These are phyloP conservation scores for Sphagnum contortum DNA, from an alignment of 225 moss, liverwort and hornwort species.

Conservation along the genomic window DNA sequence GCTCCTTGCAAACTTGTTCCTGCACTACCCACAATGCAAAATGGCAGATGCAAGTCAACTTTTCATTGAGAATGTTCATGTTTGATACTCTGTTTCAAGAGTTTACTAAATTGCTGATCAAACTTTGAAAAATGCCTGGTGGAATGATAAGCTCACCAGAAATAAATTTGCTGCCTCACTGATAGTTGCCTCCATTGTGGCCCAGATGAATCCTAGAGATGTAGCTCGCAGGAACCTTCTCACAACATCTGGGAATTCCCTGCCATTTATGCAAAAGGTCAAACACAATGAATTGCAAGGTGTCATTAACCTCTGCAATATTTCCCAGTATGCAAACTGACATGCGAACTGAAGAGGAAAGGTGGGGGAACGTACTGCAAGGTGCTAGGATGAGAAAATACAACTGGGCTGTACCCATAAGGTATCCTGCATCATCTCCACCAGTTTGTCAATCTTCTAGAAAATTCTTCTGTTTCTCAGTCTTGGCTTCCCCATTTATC, in stretches of 20 bases:
- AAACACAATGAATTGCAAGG: no score
- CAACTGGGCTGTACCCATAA: conserved; percentile 53
- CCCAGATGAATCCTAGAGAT: conserved; percentile 29
- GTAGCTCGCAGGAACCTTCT: conserved; percentile 31
- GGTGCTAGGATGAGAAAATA: conserved; percentile 54
- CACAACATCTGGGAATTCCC: conserved; percentile 18
- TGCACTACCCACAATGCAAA: conserved; percentile 4
- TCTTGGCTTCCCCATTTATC: no score
- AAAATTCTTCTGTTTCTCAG: no score
- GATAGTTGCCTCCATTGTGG: conserved; percentile 12
- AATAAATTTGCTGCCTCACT: conserved; percentile 22
- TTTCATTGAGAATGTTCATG: neutral
- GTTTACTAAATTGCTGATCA: neutral
- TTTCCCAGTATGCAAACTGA: no score
- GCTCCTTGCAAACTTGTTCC: conserved; percentile 42
- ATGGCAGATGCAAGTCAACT: neutral
- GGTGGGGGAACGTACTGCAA: conserved; percentile 28
- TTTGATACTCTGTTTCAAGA: no score
- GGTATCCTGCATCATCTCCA: conserved; percentile 42
- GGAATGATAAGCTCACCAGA: conserved; percentile 16
- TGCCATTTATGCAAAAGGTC: conserved; percentile 5
- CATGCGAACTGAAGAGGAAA: conserved; percentile 1
- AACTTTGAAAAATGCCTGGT: neutral
- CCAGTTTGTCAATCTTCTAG: no score
- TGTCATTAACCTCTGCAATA: no score